phyloP scores from a whole-genome alignment of 352 stramenopile genomes.

The Globisporangium rhizosaccharum region DNA sequence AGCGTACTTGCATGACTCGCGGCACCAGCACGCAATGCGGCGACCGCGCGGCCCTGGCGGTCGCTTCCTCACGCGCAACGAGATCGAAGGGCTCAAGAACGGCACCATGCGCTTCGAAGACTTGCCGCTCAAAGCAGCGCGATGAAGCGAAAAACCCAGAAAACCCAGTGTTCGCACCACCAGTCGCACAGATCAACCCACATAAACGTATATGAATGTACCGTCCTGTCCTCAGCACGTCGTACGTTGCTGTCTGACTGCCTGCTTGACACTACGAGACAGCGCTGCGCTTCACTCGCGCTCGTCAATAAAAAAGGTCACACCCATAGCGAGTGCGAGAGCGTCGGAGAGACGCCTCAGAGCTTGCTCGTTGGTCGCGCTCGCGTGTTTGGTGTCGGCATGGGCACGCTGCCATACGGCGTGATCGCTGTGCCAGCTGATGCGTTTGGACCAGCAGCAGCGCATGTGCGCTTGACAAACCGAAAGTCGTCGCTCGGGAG shows the following conservation, averaged over 20 bases:
- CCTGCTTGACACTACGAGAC: too few relatives aligned
- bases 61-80: slow-evolving; percentile 77
- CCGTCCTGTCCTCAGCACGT: too few relatives aligned
- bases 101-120: slow-evolving; percentile 64
- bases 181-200: not conserved
- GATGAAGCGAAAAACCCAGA: not conserved
- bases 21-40: slow-evolving; percentile 85
- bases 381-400: too few relatives aligned
- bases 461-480: slow-evolving; percentile 26
- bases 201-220: too few relatives aligned
- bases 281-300: too few relatives aligned
- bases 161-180: not conserved
- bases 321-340: not conserved
- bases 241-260: too few relatives aligned
- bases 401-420: not conserved
- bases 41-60: slow-evolving; percentile 77
- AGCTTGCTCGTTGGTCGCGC: not conserved
- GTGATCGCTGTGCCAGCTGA: too few relatives aligned
- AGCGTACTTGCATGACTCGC: slow-evolving; percentile 83
- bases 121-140: slow-evolving; percentile 31
- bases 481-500: slow-evolving; percentile 58
- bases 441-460: not conserved
- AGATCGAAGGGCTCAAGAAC: slow-evolving; percentile 68
- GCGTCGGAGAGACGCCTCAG: not conserved
- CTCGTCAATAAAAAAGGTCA: too few relatives aligned